These are phyloP conservation scores for Aspergillus biplanus DNA, from an alignment of 495 filamentous ascomycete species.

Conservation along the genomic window DNA sequence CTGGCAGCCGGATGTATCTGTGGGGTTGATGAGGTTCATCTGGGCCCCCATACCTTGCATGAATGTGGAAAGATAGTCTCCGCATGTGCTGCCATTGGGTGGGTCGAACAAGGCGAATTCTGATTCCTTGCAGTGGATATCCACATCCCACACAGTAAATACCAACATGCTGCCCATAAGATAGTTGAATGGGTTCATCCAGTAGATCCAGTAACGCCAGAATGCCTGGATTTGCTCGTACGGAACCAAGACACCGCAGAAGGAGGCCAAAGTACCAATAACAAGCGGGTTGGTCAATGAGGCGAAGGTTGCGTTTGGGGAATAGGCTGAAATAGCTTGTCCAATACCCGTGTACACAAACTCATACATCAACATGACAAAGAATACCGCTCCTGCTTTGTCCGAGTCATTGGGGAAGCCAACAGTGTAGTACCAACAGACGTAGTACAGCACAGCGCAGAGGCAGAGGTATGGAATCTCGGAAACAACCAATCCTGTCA, in stretches of 20 bases:
- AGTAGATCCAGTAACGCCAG: conserved; percentile 79
- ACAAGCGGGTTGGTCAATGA: conserved; percentile 60
- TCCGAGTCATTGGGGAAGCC: conserved; percentile 44
- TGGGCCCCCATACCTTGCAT: conserved; percentile 51
- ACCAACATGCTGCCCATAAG: conserved; percentile 63
- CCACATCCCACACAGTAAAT: conserved; percentile 57
- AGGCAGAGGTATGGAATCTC: conserved; percentile 60
- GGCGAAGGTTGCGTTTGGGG: conserved; percentile 60
- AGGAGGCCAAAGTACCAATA: conserved; percentile 60
- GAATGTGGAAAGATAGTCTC: conserved; percentile 59
- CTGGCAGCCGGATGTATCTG: conserved; percentile 55
- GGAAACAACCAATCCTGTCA: conserved; percentile 53
- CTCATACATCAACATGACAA: conserved; percentile 59
- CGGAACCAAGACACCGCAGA: conserved; percentile 53
- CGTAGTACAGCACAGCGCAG: conserved; percentile 54
- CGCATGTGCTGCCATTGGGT: conserved; percentile 50
- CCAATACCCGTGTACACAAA: conserved; percentile 62
- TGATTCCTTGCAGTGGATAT: conserved; percentile 57
- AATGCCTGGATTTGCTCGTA: conserved; percentile 56
- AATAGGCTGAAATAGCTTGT: conserved; percentile 61
- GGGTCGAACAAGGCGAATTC: conserved; percentile 65
- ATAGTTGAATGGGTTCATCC: conserved; percentile 72
- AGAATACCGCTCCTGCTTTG: conserved; percentile 58
- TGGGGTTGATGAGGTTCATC: conserved; percentile 55
- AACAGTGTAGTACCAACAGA: conserved; percentile 58